Base-by-base conservation (phyloP, 169 alveolate species). In the Theileria equi region DNA sequence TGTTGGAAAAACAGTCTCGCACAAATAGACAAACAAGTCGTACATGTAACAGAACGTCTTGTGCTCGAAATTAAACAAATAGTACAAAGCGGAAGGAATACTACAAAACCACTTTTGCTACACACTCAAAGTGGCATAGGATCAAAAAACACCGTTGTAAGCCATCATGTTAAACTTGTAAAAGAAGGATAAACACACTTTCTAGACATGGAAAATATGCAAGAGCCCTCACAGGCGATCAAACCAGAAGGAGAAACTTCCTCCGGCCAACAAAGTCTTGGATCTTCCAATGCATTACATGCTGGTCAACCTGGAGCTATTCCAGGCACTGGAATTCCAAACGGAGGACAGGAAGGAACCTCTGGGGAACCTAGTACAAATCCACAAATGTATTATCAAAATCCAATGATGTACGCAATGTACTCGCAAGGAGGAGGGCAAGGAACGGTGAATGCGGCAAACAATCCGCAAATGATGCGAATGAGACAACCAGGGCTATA, bases 391-490 rank as follows among this genome's bases (percentile, higher is more conserved):
- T 16, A 57, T 25, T 41, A 57, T 5, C 68, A 34, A 16, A 34
- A 57, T 16, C 67, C 25, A 1, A 10, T 45, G 1, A 34, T 31
- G 45, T 41, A 43, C 17, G 32, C 25, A 34, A 34, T 28, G 29
- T 11, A 31, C 32, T 5, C 41, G 23, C 65, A 55, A 44, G 45
- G 57, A 28, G 62, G 29, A 43, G 47, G 34, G 29, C 70, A 60
- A 60, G 70, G 70, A 2, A 53, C 55, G 25, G 47, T 34, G 47
- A 40, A 5, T 10, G 43, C 44, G 70, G 34, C 17, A 11, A 43
- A 60, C 16, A 60, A 60, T 31, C 70, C 62, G 34, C 31, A 34
- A 57, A 40, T 60, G 70, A 60, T 60, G 70, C 13, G 70, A 60
- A 60, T 60, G 70, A 60, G 31, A 57, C 62, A 11, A 29, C 60